Evolutionary conservation across 768 basidiomycete genomes (phyloP).

Genomic region (Wakefieldia striispora): DNA sequence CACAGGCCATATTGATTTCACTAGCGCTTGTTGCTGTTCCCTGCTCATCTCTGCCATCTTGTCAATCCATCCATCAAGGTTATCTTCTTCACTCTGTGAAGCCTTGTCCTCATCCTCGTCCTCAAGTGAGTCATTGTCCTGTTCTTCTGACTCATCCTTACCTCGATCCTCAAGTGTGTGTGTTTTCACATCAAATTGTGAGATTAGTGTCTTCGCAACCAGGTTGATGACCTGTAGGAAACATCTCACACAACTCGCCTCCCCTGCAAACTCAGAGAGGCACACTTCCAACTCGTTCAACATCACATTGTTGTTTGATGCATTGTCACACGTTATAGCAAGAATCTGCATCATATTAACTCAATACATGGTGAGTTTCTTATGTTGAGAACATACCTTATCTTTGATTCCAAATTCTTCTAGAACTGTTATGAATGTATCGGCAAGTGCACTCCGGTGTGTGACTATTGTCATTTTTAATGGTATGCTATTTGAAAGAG

Average conservation of each 20-base stretch:
- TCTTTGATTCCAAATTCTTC: slow-evolving; percentile 25
- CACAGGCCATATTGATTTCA: no score
- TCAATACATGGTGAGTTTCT: neutral
- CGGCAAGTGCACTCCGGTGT: slow-evolving; percentile 19
- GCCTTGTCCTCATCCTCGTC: no score
- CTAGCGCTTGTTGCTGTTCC: no score
- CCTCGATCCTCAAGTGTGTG: neutral
- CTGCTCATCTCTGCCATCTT: no score
- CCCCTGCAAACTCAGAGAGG: slow-evolving; percentile 22
- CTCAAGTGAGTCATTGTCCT: no score
- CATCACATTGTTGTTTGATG: slow-evolving; percentile 26
- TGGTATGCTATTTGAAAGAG: no score
- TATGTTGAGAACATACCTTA: slow-evolving; percentile 18
- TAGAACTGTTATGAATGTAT: slow-evolving; percentile 22
- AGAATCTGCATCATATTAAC: slow-evolving; percentile 15
- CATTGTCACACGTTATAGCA: slow-evolving; percentile 20
- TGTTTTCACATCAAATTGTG: slow-evolving; percentile 34
- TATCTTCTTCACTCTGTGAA: no score
- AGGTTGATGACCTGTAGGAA: slow-evolving; percentile 23
- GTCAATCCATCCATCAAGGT: no score
- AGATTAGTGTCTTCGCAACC: slow-evolving; percentile 31
- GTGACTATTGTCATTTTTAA: neutral
- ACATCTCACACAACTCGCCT: slow-evolving; percentile 23
- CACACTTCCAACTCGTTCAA: slow-evolving; percentile 11
- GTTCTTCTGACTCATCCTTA: no score